Evolutionary conservation across 495 filamentous ascomycete genomes (phyloP).

Genomic region (Penicillium paxilli): DNA sequence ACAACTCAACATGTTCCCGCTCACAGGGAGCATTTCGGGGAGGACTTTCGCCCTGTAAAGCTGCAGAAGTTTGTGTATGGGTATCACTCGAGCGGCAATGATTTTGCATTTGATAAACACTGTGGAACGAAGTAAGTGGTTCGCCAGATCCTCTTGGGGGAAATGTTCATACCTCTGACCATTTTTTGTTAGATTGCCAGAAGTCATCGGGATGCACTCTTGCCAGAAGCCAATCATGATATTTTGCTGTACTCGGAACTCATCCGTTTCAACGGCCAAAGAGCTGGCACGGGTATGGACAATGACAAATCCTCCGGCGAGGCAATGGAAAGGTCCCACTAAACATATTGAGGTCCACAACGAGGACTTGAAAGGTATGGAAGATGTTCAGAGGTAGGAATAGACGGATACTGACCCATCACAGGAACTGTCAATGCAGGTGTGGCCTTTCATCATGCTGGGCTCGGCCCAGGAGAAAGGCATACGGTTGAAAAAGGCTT

Average conservation of each 20-base stretch:
- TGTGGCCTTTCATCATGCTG: conserved; percentile 94
- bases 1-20: conserved; percentile 69
- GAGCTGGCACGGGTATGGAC: conserved; percentile 68
- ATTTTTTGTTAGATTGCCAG: conserved; percentile 53
- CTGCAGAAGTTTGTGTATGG: conserved; percentile 87
- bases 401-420: neutral
- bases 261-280: conserved; percentile 73
- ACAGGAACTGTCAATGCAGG: conserved; percentile 61
- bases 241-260: conserved; percentile 86
- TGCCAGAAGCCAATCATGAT: conserved; percentile 85
- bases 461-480: conserved; percentile 72
- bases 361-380: conserved; percentile 60
- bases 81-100: conserved; percentile 64
- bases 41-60: conserved; percentile 87
- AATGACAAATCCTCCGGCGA: conserved; percentile 51
- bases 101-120: conserved; percentile 83
- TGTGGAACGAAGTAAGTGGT: conserved; percentile 65
- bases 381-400: neutral
- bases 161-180: neutral
- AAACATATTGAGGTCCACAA: conserved; percentile 56
- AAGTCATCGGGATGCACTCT: conserved; percentile 75
- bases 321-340: conserved; percentile 68
- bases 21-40: conserved; percentile 76
- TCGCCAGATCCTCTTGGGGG: neutral
- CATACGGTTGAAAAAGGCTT: conserved; percentile 70